Base-by-base conservation (phyloP, 768 basidiomycete genomes). In the Suillus ampliporus region DNA sequence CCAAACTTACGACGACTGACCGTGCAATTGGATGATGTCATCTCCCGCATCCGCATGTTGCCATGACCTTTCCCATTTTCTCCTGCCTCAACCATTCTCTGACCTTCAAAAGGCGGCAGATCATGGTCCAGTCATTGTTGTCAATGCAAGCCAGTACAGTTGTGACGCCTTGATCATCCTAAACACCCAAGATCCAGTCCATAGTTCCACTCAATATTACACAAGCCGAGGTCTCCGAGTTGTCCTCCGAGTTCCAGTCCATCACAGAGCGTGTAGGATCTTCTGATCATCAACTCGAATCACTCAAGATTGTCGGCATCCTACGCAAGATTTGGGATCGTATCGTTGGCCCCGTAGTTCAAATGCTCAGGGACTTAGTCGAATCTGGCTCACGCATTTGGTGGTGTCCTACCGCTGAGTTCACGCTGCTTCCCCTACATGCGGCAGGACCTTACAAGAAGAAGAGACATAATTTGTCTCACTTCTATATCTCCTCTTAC, bases 361-460 rank as follows among this genome's bases (percentile, higher is more conserved):
- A 66, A 14, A 53, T 67, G 13, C 63, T 72, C 5, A 4, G 17
- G 7, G 14, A 19, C 3, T 54, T 70, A 13, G 14, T 68, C 11
- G 64, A 66, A 7, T 61, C 63, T 19, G 64, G 65, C 19, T 57
- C 70, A 53, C 64, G 72, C 19, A 69, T 77, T 48, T 74, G 69
- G 67, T 78, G 77, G 77, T 78, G 74, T 46, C 70, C 72, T 1
- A 74, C 77, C 7, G 72, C 76, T 10, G 67, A 64, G 31, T 58
- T 76, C 34, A 63, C 72, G 1, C 65, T 72, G 11, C 65, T 78
- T 35, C 77, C 76, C 2, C 58, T 77, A 37, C 77, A 78, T 35
- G 76, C 72, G 1, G 73, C 76, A 1, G 77, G 77, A 1, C 65
- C 70, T 1, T 76, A 72, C 35, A 68, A 68, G 51, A 63, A 51